These are phyloP conservation scores for Alternaria viburni DNA, from an alignment of 2,329 filamentous ascomycete species.

Conservation along the genomic window DNA sequence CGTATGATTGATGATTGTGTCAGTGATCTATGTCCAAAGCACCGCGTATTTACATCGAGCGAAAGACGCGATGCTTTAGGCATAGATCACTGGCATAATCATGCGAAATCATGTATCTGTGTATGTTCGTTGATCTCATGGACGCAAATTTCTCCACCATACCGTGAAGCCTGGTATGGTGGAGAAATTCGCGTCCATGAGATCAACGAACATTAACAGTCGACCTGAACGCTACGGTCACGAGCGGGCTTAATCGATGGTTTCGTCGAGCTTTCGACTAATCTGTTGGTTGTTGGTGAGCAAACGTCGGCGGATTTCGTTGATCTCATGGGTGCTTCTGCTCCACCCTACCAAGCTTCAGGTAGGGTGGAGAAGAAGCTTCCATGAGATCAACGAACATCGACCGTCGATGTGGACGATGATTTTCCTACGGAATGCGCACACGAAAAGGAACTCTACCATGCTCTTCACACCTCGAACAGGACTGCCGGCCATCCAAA, in stretches of 20 bases:
- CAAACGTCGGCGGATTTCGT: background rate
- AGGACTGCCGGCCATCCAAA: background rate
- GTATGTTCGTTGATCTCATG: background rate
- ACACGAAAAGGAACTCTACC: background rate
- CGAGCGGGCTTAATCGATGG: background rate
- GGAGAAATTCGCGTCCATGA: too few relatives aligned
- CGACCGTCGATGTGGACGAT: background rate
- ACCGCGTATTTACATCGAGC: background rate
- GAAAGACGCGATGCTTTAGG: background rate
- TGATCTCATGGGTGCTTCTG: background rate
- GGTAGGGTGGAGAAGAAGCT: background rate
- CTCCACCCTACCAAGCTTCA: background rate
- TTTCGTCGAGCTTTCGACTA: too few relatives aligned
- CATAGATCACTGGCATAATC: background rate
- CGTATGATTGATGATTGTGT: background rate
- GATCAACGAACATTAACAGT: too few relatives aligned
- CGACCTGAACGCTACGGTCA: too few relatives aligned
- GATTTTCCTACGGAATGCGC: fast-evolving
- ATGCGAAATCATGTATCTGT: background rate
- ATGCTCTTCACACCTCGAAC: background rate
- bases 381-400: background rate
- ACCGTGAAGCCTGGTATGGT: too few relatives aligned
- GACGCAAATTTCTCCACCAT: too few relatives aligned
- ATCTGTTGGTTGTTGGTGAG: too few relatives aligned
- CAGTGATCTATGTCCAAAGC: background rate